Evolutionary conservation across 495 filamentous ascomycete species (phyloP), one percentile per base, ranked within the genome.

Genomic region (Penicillium antarcticum): DNA sequence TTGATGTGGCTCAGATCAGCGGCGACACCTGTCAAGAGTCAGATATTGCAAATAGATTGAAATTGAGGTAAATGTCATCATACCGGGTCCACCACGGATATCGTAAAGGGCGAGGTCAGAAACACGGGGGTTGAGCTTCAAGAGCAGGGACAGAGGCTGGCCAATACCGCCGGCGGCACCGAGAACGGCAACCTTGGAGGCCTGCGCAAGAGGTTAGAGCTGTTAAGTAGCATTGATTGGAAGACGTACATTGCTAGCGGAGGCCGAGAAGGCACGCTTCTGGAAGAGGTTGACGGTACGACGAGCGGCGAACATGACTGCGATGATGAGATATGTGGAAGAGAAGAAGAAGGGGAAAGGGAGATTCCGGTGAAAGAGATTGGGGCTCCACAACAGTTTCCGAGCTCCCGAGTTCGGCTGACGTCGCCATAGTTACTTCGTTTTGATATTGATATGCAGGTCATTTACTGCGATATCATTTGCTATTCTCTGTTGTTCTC

Each of bases 1-100:
- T 97, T 97, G 82, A 97, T 91, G 80, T 98, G 94, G 63, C 88
- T 86, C 70, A 97, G 80, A 73, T 98, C 94, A 69, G 95, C 94
- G 57, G 92, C 94, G 73, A 98, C 94, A 87, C 92, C 92, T 96
- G 59, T 21, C 32, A 11, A 17, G 11, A 18, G n/a, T 24, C 36
- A 51, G 42, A 14, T 19, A 44, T 34, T 18, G 19, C 3, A n/a
- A 37, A 10, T 13, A 9, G 12, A 52, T 26, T 45, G 13, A 44
- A 3, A 39, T 13, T 32, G 19, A 33, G 19, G 23, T 2, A 41
- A 17, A 24, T 17, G 21, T 19, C 13, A 38, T 26, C 84, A 55
- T 81, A 96, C 94, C 94, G 67, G 94, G 95, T 55, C 78, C 94
- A 61, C 89, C 87, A 61, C 88, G 86, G 78, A 98, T 96, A 79